These are phyloP conservation scores for Areca catechu DNA, from an alignment of 176 grass and related monocot genomes.

Conservation along the genomic window DNA sequence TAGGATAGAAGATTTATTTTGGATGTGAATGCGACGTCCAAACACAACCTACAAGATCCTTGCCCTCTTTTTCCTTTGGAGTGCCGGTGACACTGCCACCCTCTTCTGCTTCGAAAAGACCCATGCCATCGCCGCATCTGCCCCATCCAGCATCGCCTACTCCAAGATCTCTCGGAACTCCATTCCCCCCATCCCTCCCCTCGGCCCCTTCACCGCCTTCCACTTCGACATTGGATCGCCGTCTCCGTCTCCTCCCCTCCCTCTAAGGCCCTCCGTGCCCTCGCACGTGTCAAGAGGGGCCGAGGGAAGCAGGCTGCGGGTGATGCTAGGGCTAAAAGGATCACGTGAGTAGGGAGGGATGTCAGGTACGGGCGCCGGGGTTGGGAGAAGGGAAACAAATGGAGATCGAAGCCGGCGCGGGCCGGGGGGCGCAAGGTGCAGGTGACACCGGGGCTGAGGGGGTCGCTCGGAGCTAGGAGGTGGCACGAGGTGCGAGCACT, in stretches of 20 bases:
- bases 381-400: too few relatives aligned
- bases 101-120: conserved; percentile 75
- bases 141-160: conserved; percentile 39
- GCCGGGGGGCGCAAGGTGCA: too few relatives aligned
- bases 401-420: too few relatives aligned
- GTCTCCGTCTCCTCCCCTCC: conserved; percentile 75
- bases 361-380: too few relatives aligned
- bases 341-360: too few relatives aligned
- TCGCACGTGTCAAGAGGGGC: conserved; percentile 62
- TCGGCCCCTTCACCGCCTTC: conserved; percentile 51
- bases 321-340: too few relatives aligned
- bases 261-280: conserved; percentile 46
- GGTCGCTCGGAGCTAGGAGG: too few relatives aligned
- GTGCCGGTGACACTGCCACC: conserved; percentile 55
- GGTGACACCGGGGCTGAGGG: too few relatives aligned
- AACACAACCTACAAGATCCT: conserved; percentile 85
- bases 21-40: too few relatives aligned
- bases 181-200: conserved; percentile 37
- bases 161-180: conserved; percentile 53
- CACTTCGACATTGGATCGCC: conserved; percentile 81
- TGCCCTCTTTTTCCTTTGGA: conserved; percentile 74
- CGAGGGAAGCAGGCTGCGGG: too few relatives aligned
- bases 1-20: too few relatives aligned
- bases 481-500: too few relatives aligned
- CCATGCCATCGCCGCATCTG: conserved; percentile 9